Evolutionary conservation across 177 flowering plant genomes (phyloP).

Genomic region (Vitis hybrid): DNA sequence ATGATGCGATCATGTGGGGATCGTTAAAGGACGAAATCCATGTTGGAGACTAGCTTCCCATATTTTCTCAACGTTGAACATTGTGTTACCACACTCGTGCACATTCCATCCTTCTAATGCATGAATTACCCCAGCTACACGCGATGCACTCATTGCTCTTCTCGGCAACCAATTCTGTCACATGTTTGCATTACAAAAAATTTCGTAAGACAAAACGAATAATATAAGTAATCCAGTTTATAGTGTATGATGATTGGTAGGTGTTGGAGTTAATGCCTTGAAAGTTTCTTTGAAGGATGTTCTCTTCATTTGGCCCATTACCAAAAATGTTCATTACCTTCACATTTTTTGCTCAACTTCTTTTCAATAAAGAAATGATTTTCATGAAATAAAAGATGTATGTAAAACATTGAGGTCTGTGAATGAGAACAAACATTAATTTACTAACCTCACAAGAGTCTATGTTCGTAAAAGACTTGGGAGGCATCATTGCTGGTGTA

Average conservation of each 20-base stretch:
- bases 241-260: too few relatives aligned
- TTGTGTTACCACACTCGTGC: constrained; percentile 49
- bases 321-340: too few relatives aligned
- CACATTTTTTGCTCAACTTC: too few relatives aligned
- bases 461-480: constrained; percentile 35
- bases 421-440: too few relatives aligned
- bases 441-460: constrained; percentile 48
- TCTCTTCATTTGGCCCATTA: too few relatives aligned
- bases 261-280: too few relatives aligned
- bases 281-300: too few relatives aligned
- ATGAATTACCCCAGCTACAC: constrained; percentile 62
- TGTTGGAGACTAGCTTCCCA: constrained; percentile 65
- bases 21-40: constrained; percentile 51
- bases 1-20: not conserved
- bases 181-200: not conserved
- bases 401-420: too few relatives aligned
- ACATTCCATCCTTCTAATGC: constrained; percentile 63
- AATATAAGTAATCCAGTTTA: too few relatives aligned
- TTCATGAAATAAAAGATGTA: too few relatives aligned
- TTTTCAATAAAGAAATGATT: too few relatives aligned
- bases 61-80: constrained; percentile 44
- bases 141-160: constrained; percentile 74
- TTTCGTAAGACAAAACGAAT: fast-evolving
- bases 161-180: constrained; percentile 74
- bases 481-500: constrained; percentile 37